Evolutionary conservation across 106 monocot species (phyloP).

Genomic region (Acorus gramineus): DNA sequence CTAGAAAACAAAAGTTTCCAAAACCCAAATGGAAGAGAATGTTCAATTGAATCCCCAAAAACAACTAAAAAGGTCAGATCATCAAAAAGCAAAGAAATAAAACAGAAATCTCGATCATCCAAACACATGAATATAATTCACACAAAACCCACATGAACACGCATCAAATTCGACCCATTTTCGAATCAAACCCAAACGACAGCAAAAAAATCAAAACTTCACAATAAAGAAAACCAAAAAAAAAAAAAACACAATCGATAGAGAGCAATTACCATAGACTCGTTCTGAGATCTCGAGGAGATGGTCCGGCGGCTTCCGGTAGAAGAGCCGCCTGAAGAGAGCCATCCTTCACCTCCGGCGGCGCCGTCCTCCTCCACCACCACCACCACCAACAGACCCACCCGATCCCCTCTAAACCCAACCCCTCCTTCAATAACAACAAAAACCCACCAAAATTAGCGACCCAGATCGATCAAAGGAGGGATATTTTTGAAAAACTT

Average conservation of each 20-base stretch:
- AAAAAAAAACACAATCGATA: neutral
- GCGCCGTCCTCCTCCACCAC: conserved; percentile 23
- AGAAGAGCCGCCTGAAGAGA: conserved; percentile 90
- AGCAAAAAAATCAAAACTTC: neutral
- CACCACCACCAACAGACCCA: neutral
- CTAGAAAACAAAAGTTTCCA: too few relatives aligned
- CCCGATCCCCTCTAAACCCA: conserved; percentile 14
- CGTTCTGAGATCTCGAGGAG: conserved; percentile 89
- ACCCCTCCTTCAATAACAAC: neutral
- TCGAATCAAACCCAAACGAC: neutral
- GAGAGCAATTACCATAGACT: conserved; percentile 56
- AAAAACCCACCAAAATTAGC: too few relatives aligned
- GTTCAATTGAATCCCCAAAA: neutral
- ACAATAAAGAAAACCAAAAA: neutral
- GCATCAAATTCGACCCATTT: neutral
- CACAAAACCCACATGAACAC: too few relatives aligned
- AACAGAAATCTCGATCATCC: too few relatives aligned
- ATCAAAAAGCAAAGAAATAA: neutral
- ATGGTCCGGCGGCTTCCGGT: conserved; percentile 87
- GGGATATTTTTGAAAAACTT: too few relatives aligned
- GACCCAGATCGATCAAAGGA: too few relatives aligned
- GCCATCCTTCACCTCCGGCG: conserved; percentile 70
- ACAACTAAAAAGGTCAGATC: neutral
- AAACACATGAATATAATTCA: too few relatives aligned
- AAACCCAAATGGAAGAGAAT: neutral